Evolutionary conservation across 768 basidiomycete genomes (phyloP), one percentile per base, ranked within the genome.

Genomic region (Ephemerocybe angulata): DNA sequence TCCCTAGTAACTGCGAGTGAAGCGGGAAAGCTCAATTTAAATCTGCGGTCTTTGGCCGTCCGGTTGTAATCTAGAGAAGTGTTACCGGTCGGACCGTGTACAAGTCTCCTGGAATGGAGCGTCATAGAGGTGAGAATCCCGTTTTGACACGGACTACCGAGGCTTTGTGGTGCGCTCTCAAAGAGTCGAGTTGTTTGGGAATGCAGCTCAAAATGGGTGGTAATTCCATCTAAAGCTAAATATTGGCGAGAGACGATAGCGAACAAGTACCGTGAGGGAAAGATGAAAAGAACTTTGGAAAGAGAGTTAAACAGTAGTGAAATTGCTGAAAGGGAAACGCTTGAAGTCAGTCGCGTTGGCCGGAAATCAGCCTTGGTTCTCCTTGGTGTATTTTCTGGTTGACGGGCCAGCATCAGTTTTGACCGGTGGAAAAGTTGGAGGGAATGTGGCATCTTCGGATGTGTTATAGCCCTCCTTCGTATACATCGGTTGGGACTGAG

Each of bases 1-100:
- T 87, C 83, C 84, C 79, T 84, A 86, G 86, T 87, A 87, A 84
- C 86, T 83, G 85, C 83, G 82, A 87, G 86, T 85, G 86, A 86
- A 87, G 82, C 74, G 82, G 85, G 84, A 87, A 73, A 85, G 83
- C 85, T 86, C 85, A 86, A 86, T 84, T 85, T 86, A 85, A 75
- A 78, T 85, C 85, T 85, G 78, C 75, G 65, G 77, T 73, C 76
- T 71, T 71, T 70, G 74, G 74, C 70, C 61, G 76, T 80, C 80
- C 81, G 82, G 80, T 84, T 85, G 84, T 85, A 85, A 82, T 84
- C 82, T 86, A 79, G 80, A 87, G 85, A 87, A 82, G 83, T 72
- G 79, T 79, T 75, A 79, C 83, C n/a, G 74, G 79, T 74, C 76
- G 81, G 83, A 79, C 83, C 77, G 73, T 83, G 81, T 83, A 84